Percentiles rank a stretch among this genome's conserved stretches.
These are phyloP conservation scores for Aspergillus arachidicola DNA, from an alignment of 2,329 filamentous ascomycete species.

Conservation along the genomic window DNA sequence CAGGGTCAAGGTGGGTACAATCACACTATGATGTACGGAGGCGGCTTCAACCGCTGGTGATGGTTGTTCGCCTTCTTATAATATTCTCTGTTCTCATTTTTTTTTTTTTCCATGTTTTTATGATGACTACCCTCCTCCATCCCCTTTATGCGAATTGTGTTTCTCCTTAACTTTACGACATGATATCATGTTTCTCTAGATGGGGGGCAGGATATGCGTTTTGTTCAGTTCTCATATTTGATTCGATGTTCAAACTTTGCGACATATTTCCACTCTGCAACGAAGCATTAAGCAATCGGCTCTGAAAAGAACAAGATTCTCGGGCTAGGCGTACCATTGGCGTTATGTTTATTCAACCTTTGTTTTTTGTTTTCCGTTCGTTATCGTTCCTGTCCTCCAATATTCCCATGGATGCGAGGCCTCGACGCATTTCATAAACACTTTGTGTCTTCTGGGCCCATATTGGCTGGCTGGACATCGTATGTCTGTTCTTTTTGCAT, in stretches of 20 bases:
- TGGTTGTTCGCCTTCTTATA: slow-evolving; percentile 25
- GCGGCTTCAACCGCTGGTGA: slow-evolving; percentile 70
- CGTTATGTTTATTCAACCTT: slow-evolving; percentile 33
- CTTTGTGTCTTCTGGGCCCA: slow-evolving; percentile 36
- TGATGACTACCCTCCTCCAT: slow-evolving; percentile 29
- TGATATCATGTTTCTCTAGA: slow-evolving; percentile 34
- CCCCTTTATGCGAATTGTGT: slow-evolving; percentile 22
- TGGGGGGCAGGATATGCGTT: slow-evolving; percentile 28
- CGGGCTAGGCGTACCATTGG: slow-evolving; percentile 37
- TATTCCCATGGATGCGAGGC: slow-evolving; percentile 26
- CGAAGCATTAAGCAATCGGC: slow-evolving; percentile 39
- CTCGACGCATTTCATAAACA: slow-evolving; percentile 39
- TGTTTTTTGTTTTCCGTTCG: slow-evolving; percentile 21
- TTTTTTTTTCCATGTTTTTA: slow-evolving; percentile 15
- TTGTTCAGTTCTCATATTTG: slow-evolving; percentile 23
- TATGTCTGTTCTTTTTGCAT: slow-evolving; percentile 38
- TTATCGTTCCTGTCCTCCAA: slow-evolving; percentile 7
- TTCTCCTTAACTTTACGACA: slow-evolving; percentile 31
- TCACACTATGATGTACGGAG: slow-evolving; percentile 75
- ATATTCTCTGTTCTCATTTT: slow-evolving; percentile 11
- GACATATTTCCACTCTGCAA: slow-evolving; percentile 27
- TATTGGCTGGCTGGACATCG: slow-evolving; percentile 34
- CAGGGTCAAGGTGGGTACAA: slow-evolving; percentile 93
- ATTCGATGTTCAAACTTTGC: slow-evolving; percentile 28
- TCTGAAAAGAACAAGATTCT: slow-evolving; percentile 34